These are phyloP conservation scores for Platanthera guangdongensis DNA, from an alignment of 106 monocot genomes.

Conservation along the genomic window DNA sequence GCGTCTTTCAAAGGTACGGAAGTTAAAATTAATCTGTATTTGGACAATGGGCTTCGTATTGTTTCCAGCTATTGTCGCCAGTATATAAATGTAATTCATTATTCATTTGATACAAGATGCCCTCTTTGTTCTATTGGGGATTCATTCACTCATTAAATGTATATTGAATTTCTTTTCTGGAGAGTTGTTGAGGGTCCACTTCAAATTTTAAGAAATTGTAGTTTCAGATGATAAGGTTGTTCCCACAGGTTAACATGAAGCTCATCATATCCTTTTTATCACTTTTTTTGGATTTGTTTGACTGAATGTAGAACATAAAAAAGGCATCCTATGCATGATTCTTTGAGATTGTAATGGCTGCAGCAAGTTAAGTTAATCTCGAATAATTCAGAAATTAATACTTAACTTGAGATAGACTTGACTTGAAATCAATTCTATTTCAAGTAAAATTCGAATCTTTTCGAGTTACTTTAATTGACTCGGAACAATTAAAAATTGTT, in stretches of 20 bases:
- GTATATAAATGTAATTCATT: not conserved
- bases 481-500: too few relatives aligned
- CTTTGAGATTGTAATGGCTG: not conserved
- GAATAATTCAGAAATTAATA: too few relatives aligned
- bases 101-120: not conserved
- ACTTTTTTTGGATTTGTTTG: not conserved
- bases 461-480: too few relatives aligned
- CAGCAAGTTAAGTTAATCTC: too few relatives aligned
- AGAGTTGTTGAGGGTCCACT: not conserved
- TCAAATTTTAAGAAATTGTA: not conserved
- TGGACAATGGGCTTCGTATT: not conserved
- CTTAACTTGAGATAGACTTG: too few relatives aligned
- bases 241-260: not conserved
- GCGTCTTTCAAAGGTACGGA: not conserved
- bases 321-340: not conserved
- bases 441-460: too few relatives aligned
- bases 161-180: not conserved
- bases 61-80: not conserved
- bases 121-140: not conserved
- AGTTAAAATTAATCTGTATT: not conserved
- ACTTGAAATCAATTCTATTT: too few relatives aligned
- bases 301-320: not conserved
- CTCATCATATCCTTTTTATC: not conserved
- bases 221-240: not conserved
- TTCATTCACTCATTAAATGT: not conserved